Evolutionary conservation across 129 eudicot species (phyloP).

Genomic region (Artemisia tridentata): DNA sequence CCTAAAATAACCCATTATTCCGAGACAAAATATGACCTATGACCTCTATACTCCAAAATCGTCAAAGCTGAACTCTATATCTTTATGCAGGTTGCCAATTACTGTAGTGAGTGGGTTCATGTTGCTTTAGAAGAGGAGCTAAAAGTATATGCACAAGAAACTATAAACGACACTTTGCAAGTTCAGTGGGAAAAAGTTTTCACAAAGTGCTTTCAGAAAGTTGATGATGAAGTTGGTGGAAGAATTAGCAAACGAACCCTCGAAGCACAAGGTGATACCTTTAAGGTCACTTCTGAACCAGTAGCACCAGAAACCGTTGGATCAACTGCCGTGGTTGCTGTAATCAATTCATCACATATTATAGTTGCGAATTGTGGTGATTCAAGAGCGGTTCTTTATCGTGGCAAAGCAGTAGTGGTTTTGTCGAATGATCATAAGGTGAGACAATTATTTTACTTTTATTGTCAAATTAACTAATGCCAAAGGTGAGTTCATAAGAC

Average conservation of each 20-base stretch:
- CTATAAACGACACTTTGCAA: slow-evolving; percentile 37
- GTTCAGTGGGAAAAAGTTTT: slow-evolving; percentile 59
- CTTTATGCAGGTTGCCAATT: slow-evolving; percentile 54
- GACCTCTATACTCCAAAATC: neutral
- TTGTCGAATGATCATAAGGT: slow-evolving; percentile 76
- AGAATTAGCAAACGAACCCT: slow-evolving; percentile 21
- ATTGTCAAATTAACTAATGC: neutral
- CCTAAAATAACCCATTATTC: neutral
- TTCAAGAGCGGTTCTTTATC: slow-evolving; percentile 77
- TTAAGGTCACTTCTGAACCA: slow-evolving; percentile 34
- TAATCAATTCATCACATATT: slow-evolving; percentile 66
- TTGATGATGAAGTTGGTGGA: slow-evolving; percentile 77
- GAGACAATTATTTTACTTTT: slow-evolving; percentile 19
- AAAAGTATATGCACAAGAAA: slow-evolving; percentile 29
- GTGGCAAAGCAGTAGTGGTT: slow-evolving; percentile 63
- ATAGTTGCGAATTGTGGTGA: slow-evolving; percentile 80
- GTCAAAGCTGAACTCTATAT: neutral
- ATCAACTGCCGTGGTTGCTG: slow-evolving; percentile 77
- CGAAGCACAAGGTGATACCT: slow-evolving; percentile 8
- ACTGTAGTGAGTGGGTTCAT: slow-evolving; percentile 63
- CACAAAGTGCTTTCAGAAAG: slow-evolving; percentile 53
- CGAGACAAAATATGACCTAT: neutral
- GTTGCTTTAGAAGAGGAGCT: slow-evolving; percentile 55
- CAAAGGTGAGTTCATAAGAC: too few relatives aligned
- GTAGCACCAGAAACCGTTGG: slow-evolving; percentile 73